phyloP scores from a whole-genome alignment of 2,329 filamentous ascomycete genomes.

The Fusarium succisae region DNA sequence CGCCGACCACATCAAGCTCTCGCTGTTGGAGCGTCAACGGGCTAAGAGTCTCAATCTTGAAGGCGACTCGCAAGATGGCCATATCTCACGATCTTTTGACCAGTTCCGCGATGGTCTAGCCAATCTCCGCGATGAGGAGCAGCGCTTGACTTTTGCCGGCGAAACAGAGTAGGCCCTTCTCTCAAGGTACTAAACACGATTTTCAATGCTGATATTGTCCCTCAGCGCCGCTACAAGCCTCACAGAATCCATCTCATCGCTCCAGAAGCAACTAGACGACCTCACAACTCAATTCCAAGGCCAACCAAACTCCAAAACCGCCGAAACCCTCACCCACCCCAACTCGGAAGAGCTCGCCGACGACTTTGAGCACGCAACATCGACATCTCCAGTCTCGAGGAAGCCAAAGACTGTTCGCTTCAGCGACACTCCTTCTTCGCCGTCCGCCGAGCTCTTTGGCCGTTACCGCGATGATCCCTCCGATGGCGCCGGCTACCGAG shows the following conservation, averaged over 20 bases:
- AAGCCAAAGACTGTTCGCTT: conserved; percentile 84
- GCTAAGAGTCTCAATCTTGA: conserved; percentile 83
- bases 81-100: conserved; percentile 88
- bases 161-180: conserved; percentile 65
- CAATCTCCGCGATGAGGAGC: conserved; percentile 70
- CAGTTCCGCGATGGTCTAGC: conserved; percentile 85
- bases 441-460: conserved; percentile 56
- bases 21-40: conserved; percentile 88
- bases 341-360: conserved; percentile 70
- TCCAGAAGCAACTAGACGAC: conserved; percentile 79
- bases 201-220: background rate
- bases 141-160: conserved; percentile 69
- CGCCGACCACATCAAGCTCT: conserved; percentile 96
- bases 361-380: conserved; percentile 72
- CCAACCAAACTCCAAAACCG: conserved; percentile 61
- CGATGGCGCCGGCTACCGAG: conserved; percentile 65
- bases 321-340: conserved; percentile 64
- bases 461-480: conserved; percentile 77
- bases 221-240: conserved; percentile 60
- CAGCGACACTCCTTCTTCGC: conserved; percentile 68
- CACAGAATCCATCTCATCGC: conserved; percentile 70
- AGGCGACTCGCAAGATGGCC: conserved; percentile 82
- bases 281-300: conserved; percentile 84
- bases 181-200: background rate
- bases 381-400: conserved; percentile 46